Percentiles rank a stretch among this genome's conserved stretches.
Conservation (phyloP, 148 eudicot species). For the Persicaria maculosa region DNA sequence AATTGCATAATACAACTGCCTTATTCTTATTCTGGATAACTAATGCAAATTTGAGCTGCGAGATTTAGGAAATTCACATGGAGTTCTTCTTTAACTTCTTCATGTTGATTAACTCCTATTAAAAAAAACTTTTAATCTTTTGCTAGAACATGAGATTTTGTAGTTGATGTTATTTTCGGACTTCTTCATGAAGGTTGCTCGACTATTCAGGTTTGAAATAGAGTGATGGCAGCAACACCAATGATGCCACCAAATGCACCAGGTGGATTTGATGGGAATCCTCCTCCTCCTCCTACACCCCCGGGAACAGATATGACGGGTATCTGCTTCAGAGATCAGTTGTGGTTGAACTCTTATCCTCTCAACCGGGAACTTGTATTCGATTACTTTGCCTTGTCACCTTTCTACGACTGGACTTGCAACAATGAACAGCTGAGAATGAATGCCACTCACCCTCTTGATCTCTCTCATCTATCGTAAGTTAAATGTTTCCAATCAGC, state of each 20-base stretch:
- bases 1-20: too few species aligned
- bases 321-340: slow-evolving; percentile 85
- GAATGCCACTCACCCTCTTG: slow-evolving; percentile 80
- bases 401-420: slow-evolving; percentile 81
- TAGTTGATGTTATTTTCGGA: too few species aligned
- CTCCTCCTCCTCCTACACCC: slow-evolving; percentile 38
- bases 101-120: too few species aligned
- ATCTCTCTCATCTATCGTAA: slow-evolving; percentile 80
- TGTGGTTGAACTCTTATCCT: slow-evolving; percentile 82
- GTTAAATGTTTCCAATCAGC: slow-evolving; percentile 1
- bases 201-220: not conserved
- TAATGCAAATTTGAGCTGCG: too few species aligned
- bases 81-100: too few species aligned
- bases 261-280: slow-evolving; percentile 36
- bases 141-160: too few species aligned
- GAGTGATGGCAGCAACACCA: slow-evolving; percentile 71
- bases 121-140: too few species aligned
- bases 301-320: slow-evolving; percentile 98
- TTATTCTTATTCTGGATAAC: too few species aligned
- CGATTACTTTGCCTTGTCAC: slow-evolving; percentile 90
- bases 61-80: too few species aligned
- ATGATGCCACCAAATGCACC: slow-evolving; percentile 42
- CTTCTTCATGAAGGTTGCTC: not conserved
- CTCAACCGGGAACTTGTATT: slow-evolving; percentile 79
- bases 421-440: slow-evolving; percentile 69